Conservation (phyloP, 1,284 basidiomycete species). For the Rhodofomes roseus region DNA sequence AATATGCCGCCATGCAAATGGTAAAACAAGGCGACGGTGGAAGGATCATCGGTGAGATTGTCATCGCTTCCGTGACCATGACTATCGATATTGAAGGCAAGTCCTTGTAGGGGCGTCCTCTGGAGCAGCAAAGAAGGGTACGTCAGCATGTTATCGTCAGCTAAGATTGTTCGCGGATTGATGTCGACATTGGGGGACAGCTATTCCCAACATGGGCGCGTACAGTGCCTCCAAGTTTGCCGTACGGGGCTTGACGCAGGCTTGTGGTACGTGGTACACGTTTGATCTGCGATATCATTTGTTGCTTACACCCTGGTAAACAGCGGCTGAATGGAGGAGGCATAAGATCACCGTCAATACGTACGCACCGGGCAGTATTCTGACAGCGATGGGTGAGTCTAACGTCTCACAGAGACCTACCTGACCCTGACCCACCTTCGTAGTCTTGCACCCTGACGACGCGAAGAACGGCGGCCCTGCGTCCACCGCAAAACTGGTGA, state of each 20-base stretch:
- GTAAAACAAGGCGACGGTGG: conserved; percentile 29
- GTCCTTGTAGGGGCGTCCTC: conserved; percentile 16
- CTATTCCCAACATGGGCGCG: conserved; percentile 9
- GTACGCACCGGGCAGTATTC: conserved; percentile 24
- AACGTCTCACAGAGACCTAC: neutral
- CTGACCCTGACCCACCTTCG: neutral
- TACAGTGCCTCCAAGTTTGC: conserved; percentile 32
- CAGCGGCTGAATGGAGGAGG: neutral
- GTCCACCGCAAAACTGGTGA: conserved; percentile 16
- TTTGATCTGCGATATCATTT: neutral
- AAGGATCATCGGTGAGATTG: conserved; percentile 23
- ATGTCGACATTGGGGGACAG: conserved; percentile 3
- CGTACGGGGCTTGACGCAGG: conserved; percentile 30
- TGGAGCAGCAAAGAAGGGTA: conserved; percentile 19
- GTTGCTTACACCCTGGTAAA: neutral
- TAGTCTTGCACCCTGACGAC: conserved; percentile 18
- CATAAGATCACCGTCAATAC: conserved; percentile 26
- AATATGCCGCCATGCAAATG: conserved; percentile 28
- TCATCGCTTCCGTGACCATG: neutral
- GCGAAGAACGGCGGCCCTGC: conserved; percentile 17
- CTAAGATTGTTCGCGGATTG: neutral
- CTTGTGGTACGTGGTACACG: conserved; percentile 16
- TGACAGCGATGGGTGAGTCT: conserved; percentile 20
- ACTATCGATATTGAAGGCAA: neutral
- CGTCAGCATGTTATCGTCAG: neutral